Evolutionary conservation across 202 grass and related monocot species (phyloP).

Genomic region (Schoenoplectus tabernaemontani): DNA sequence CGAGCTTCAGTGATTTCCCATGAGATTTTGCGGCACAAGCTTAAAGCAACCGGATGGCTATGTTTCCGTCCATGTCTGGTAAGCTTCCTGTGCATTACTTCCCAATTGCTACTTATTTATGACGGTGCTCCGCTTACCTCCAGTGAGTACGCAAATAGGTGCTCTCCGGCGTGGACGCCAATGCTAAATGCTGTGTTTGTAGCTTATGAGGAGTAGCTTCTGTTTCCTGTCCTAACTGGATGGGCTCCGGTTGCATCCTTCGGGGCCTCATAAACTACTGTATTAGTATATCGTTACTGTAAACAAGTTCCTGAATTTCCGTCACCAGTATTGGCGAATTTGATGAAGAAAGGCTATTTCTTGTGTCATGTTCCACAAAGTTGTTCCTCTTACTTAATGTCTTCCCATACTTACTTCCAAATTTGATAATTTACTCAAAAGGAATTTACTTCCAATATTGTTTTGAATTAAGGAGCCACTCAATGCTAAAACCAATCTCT

Average conservation of each 20-base stretch:
- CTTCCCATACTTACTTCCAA: neutral
- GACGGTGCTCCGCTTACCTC: neutral
- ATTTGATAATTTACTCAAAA: constrained; percentile 2
- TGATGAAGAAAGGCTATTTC: neutral
- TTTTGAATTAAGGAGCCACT: neutral
- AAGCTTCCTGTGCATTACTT: neutral
- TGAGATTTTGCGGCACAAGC: constrained; percentile 45
- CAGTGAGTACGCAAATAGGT: neutral
- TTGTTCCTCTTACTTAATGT: neutral
- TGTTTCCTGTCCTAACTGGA: neutral
- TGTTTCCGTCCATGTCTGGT: constrained; percentile 51
- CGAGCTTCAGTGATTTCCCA: constrained; percentile 35
- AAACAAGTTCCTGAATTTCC: neutral
- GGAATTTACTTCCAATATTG: neutral
- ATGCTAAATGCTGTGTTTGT: neutral
- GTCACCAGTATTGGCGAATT: neutral
- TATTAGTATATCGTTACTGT: neutral
- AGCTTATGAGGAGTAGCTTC: neutral
- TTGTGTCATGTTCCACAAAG: neutral
- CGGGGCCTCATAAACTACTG: neutral
- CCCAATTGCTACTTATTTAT: neutral
- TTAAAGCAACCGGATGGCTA: constrained; percentile 49
- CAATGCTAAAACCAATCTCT: neutral
- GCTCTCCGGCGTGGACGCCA: neutral
- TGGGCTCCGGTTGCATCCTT: neutral